Evolutionary conservation across 2,329 filamentous ascomycete species (phyloP).

Genomic region (Phaeosphaeria sp.): DNA sequence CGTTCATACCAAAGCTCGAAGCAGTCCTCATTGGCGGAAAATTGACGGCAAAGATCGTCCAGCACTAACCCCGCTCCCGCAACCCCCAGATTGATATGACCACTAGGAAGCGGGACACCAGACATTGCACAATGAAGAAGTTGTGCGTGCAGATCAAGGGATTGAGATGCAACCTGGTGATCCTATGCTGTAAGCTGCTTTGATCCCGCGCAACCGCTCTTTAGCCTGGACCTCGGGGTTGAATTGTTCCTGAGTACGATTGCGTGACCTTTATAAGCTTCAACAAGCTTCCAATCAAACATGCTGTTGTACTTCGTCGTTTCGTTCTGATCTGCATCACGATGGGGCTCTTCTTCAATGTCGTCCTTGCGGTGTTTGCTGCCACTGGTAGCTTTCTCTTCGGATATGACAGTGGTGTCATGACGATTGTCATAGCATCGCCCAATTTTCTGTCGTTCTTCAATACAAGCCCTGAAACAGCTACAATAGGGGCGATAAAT

Average conservation of each 20-base stretch:
- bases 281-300: neutral
- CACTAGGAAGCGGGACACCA: slow-evolving; percentile 15
- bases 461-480: slow-evolving; percentile 56
- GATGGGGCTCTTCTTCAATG: slow-evolving; percentile 54
- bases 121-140: slow-evolving; percentile 9
- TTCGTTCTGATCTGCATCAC: neutral
- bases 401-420: slow-evolving; percentile 49
- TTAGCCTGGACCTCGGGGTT: slow-evolving; percentile 6
- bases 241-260: slow-evolving; percentile 14
- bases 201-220: neutral
- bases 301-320: neutral
- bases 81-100: slow-evolving; percentile 5
- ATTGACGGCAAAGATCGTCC: slow-evolving; percentile 15
- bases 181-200: neutral
- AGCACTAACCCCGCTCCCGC: slow-evolving; percentile 21
- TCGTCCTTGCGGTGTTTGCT: slow-evolving; percentile 52
- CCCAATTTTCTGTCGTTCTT: slow-evolving; percentile 66
- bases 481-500: slow-evolving; percentile 68
- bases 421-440: slow-evolving; percentile 62
- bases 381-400: slow-evolving; percentile 51
- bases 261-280: neutral
- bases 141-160: neutral
- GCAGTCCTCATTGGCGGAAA: slow-evolving; percentile 30
- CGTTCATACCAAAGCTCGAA: neutral
- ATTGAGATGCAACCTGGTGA: neutral